phyloP scores from a whole-genome alignment of 768 basidiomycete species.

The Artomyces pyxidatus region DNA sequence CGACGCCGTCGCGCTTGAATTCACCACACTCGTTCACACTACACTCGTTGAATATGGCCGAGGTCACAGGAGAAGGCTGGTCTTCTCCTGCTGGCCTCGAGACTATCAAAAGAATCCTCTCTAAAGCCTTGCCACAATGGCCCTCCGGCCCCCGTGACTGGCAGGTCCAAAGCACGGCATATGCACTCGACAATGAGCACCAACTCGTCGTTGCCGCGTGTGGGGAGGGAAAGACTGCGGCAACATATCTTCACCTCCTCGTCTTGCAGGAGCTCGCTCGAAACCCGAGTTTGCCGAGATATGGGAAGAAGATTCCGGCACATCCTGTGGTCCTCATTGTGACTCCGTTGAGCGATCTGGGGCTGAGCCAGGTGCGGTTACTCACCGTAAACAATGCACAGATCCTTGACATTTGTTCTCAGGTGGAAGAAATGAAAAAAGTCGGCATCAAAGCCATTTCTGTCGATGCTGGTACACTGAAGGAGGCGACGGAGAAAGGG shows the following conservation, averaged over 20 bases:
- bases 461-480: constrained; percentile 1
- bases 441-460: background rate
- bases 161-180: constrained; percentile 2
- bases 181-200: background rate
- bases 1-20: too few relatives aligned
- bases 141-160: background rate
- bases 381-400: background rate
- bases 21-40: too few relatives aligned
- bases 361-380: constrained; percentile 6
- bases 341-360: constrained; percentile 7
- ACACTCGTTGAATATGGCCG: too few relatives aligned
- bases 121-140: background rate
- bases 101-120: background rate
- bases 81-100: background rate
- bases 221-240: constrained; percentile 5
- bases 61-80: background rate
- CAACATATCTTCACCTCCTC: background rate
- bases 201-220: constrained; percentile 1
- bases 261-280: background rate
- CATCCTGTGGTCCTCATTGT: constrained; percentile 4
- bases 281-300: background rate
- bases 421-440: constrained; percentile 4
- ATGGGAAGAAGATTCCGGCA: background rate
- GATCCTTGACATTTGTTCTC: background rate
- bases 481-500: background rate